phyloP scores from a whole-genome alignment of 2,329 filamentous ascomycete species.

The Emericellopsis atlantica region DNA sequence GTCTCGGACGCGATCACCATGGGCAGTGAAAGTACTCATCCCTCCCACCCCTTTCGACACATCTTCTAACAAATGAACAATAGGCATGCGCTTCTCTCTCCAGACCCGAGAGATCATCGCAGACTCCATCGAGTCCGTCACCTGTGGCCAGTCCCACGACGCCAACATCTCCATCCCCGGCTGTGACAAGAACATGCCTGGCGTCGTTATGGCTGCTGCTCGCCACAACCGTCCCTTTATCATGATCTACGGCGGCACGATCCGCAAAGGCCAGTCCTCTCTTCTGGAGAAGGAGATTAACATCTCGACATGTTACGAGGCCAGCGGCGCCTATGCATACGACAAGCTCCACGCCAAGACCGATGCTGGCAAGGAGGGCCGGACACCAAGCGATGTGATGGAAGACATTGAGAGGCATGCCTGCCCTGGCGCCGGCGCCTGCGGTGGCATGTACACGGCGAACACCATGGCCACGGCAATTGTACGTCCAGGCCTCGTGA shows the following conservation, averaged over 20 bases:
- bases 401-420: slow-evolving; percentile 71
- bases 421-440: slow-evolving; percentile 54
- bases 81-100: slow-evolving; percentile 87
- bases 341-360: slow-evolving; percentile 61
- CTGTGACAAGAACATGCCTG: slow-evolving; percentile 98
- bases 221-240: slow-evolving; percentile 84
- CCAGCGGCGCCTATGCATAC: slow-evolving; percentile 71
- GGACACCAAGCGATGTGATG: slow-evolving; percentile 65
- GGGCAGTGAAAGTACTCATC: slow-evolving; percentile 65
- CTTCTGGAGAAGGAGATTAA: slow-evolving; percentile 72
- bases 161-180: slow-evolving; percentile 88
- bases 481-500: background rate
- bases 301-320: slow-evolving; percentile 81
- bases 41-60: background rate
- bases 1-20: slow-evolving; percentile 89
- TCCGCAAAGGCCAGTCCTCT: slow-evolving; percentile 72
- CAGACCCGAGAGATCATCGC: slow-evolving; percentile 88
- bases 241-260: slow-evolving; percentile 93
- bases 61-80: background rate
- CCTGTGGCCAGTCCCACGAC: slow-evolving; percentile 83
- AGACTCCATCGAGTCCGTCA: slow-evolving; percentile 88
- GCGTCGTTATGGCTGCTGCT: slow-evolving; percentile 79
- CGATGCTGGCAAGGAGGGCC: slow-evolving; percentile 45
- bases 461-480: slow-evolving; percentile 90
- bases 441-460: slow-evolving; percentile 83